Evolutionary conservation across 371 early-diverging fungal genomes (phyloP), one percentile per base, ranked within the genome.

Genomic region (Syncephalastrum sp.): DNA sequence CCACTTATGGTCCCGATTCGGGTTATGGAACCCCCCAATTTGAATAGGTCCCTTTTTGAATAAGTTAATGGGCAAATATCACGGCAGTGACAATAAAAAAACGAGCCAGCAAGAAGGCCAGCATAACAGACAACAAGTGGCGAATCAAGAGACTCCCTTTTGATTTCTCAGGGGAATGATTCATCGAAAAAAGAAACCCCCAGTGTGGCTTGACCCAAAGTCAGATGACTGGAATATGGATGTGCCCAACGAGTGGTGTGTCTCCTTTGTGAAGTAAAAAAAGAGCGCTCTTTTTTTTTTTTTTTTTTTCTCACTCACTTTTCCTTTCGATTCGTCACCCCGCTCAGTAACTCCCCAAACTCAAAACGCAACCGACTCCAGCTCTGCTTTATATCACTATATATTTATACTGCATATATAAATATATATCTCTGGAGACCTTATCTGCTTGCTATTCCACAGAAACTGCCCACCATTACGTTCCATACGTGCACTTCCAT

Each of bases 401-500:
- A 27, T 52, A 7, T 52, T 14, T 29, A 17, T 51, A 21, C 14
- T 21, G 21, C 21, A 51, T 33, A 29, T 3, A 29, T 29, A 29
- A 6, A 29, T 29, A 29, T 29, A 29, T 29, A 29, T 29, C 29
- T 33, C 38, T 33, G 38, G 38, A 33, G 38, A 33, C 38, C 38
- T 12, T 33, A 6, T 10, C 38, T 10, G 38, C 38, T 10, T 33
- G 2, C 8, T 33, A 10, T 33, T 17, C 45, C 33, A 19, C 49
- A 27, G 24, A 16, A 15, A 14, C 29, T 56, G 25, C 49, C 25
- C 57, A 56, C 19, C 42, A 58, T 50, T 43, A 49, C 27, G 42
- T 27, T 24, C 49, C 42, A 25, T 38, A 51, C 25, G 51, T 29
- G 51, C 45, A 27, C 46, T 46, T 46, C 61, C 25, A 61, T 55